These are phyloP conservation scores for Aureobasidium pullulans DNA, from an alignment of 2,329 filamentous ascomycete species.

Conservation along the genomic window DNA sequence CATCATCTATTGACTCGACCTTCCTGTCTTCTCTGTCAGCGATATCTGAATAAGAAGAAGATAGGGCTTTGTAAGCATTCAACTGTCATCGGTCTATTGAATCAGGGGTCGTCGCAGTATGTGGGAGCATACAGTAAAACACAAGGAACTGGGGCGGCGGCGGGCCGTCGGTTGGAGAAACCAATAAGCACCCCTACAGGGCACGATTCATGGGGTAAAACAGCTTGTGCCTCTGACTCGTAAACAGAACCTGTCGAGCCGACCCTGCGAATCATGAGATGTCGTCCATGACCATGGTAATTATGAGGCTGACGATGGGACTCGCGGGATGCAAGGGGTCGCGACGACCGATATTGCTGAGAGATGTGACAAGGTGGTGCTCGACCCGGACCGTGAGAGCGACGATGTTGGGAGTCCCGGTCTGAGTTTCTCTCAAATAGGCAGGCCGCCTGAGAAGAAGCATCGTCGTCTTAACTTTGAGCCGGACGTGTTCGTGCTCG, in stretches of 20 bases:
- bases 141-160: not conserved
- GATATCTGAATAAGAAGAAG: not conserved
- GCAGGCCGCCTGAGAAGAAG: not conserved
- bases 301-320: not conserved
- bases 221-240: not conserved
- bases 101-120: not conserved
- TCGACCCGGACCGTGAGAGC: too few species aligned
- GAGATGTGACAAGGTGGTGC: too few species aligned
- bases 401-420: not conserved
- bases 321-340: not conserved
- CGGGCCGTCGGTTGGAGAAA: not conserved
- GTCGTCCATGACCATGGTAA: not conserved
- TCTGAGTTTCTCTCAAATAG: not conserved
- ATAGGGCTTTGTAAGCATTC: not conserved
- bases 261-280: not conserved
- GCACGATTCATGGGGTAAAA: constrained; percentile 6
- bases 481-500: not conserved
- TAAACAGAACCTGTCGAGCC: not conserved
- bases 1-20: not conserved
- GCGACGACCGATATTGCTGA: not conserved
- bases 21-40: not conserved
- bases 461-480: not conserved
- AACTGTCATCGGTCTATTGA: not conserved
- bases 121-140: not conserved
- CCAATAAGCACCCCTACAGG: not conserved